These are phyloP conservation scores for Butyriboletus appendiculatus DNA, from an alignment of 1,284 basidiomycete species.

Conservation along the genomic window DNA sequence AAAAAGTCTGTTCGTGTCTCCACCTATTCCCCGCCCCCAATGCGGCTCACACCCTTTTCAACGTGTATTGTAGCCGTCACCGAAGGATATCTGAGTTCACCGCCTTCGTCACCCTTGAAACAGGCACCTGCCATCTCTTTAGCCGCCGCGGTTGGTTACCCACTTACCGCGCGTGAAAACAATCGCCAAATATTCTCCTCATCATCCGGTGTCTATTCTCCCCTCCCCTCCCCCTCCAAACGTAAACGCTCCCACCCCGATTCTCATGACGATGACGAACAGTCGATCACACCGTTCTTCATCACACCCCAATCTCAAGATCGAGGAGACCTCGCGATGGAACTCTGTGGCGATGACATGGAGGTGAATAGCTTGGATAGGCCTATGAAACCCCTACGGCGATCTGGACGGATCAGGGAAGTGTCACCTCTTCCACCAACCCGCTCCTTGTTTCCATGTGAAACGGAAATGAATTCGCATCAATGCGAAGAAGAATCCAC, in stretches of 20 bases:
- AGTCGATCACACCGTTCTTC: conserved; percentile 14
- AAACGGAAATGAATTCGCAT: conserved; percentile 38
- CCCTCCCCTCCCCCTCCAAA: conserved; percentile 37
- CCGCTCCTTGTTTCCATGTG: conserved; percentile 26
- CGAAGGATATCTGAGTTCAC: conserved; percentile 35
- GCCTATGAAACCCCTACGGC: conserved; percentile 39
- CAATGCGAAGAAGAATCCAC: conserved; percentile 21
- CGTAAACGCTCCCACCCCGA: conserved; percentile 33
- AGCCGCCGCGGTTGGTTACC: conserved; percentile 20
- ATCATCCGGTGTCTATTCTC: conserved; percentile 24
- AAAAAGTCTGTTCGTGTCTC: conserved; percentile 34
- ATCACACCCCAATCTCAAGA: conserved; percentile 23
- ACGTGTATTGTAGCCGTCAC: conserved; percentile 32
- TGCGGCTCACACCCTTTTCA: conserved; percentile 30
- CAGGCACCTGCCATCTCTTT: conserved; percentile 25
- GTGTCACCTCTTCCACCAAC: conserved; percentile 26
- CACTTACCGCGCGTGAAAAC: conserved; percentile 34
- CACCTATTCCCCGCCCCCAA: conserved; percentile 18
- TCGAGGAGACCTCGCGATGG: conserved; percentile 25
- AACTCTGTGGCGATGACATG: conserved; percentile 32
- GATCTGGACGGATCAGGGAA: conserved; percentile 34
- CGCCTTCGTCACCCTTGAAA: conserved; percentile 33
- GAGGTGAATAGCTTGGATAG: conserved; percentile 27
- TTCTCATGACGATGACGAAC: conserved; percentile 24
- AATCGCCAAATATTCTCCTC: conserved; percentile 34